A percentile compares a stretch with the other conserved stretches of the same genome.
phyloP scores from a whole-genome alignment of 495 filamentous ascomycete species.

The Penicillium mononematosum region DNA sequence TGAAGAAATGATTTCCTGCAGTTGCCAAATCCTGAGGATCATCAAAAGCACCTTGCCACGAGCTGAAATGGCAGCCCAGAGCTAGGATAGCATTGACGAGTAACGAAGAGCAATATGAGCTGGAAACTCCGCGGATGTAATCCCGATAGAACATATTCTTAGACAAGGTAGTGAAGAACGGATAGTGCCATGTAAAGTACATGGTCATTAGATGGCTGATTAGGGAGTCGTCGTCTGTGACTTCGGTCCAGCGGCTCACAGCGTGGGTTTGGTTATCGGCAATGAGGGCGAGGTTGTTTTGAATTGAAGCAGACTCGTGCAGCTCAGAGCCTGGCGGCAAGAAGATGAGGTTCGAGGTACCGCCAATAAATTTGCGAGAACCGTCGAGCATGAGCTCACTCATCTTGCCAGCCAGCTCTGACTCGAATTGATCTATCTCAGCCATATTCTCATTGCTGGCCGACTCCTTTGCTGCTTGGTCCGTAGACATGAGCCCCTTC shows the following conservation, averaged over 20 bases:
- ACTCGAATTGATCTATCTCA: constrained; percentile 67
- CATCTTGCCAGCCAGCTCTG: constrained; percentile 88
- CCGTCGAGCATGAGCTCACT: constrained; percentile 89
- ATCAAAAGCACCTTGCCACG: constrained; percentile 64
- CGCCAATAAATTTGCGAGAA: constrained; percentile 87
- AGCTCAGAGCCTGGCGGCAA: constrained; percentile 56
- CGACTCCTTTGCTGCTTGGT: constrained; percentile 16
- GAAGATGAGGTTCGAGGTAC: constrained; percentile 91
- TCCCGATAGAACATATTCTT: constrained; percentile 85
- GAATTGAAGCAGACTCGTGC: constrained; percentile 42
- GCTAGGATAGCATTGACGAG: constrained; percentile 96
- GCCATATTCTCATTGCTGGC: constrained; percentile 31
- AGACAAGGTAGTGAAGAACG: constrained; percentile 93
- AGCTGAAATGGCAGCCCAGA: constrained; percentile 94
- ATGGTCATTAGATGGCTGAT: constrained; percentile 88
- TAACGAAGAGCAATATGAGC: constrained; percentile 79
- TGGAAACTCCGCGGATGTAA: constrained; percentile 65
- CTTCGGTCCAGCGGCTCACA: constrained; percentile 80
- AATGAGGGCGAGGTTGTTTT: constrained; percentile 20
- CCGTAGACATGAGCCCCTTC: constrained; percentile 31
- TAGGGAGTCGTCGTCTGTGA: constrained; percentile 75
- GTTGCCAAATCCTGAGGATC: constrained; percentile 72
- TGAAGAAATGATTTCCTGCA: constrained; percentile 95
- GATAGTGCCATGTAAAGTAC: constrained; percentile 99
- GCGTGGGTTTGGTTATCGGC: constrained; percentile 35